phyloP scores from a whole-genome alignment of 441 rosid species.

The Adansonia rubrostipa region DNA sequence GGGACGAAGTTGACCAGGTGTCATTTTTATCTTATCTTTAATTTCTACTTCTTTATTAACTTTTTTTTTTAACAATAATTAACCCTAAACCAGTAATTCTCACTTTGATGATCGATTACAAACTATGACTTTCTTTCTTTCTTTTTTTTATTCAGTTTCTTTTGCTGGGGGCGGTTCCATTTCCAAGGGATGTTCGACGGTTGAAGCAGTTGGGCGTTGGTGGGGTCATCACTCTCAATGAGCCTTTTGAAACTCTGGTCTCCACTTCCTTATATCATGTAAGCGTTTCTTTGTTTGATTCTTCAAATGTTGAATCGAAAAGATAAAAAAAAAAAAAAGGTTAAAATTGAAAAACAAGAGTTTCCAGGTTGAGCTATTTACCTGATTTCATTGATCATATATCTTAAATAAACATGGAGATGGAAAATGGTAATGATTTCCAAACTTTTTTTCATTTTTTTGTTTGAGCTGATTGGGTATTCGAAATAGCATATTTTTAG shows the following conservation, averaged over 20 bases:
- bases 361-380: neutral
- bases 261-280: constrained; percentile 67
- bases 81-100: neutral
- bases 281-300: constrained; percentile 25
- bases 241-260: constrained; percentile 80
- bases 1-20: constrained; percentile 86
- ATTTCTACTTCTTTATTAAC: neutral
- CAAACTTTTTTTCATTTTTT: neutral
- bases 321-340: neutral
- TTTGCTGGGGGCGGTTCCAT: constrained; percentile 87
- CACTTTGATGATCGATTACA: too few relatives aligned
- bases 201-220: constrained; percentile 74
- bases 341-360: neutral
- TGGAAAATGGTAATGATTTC: neutral
- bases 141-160: constrained; percentile 47
- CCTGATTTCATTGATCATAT: neutral
- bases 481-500: neutral
- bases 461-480: neutral
- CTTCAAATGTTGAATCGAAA: neutral
- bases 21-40: neutral
- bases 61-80: neutral
- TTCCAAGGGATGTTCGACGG: constrained; percentile 70
- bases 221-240: constrained; percentile 86
- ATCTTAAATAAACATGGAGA: neutral
- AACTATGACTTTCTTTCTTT: neutral